Evolutionary conservation across 148 eudicot species (phyloP).

Genomic region (Persicaria tinctoria): DNA sequence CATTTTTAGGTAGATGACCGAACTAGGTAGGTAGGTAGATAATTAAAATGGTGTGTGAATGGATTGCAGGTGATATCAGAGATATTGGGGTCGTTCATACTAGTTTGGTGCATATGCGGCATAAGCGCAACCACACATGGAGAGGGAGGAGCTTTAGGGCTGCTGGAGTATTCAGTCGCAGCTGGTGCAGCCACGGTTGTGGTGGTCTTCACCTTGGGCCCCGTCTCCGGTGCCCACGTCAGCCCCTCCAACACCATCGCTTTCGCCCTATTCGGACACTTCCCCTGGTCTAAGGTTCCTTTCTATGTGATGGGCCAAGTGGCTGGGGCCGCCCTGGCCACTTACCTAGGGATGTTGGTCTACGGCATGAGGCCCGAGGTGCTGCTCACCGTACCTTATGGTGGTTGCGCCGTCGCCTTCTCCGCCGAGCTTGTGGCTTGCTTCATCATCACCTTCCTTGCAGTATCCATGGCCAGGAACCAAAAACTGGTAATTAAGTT

Average conservation of each 20-base stretch:
- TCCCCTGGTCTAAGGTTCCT: conserved; percentile 89
- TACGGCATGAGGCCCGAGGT: conserved; percentile 50
- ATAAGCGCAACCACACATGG: conserved; percentile 48
- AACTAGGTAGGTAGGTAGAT: background rate
- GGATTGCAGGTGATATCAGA: conserved; percentile 2
- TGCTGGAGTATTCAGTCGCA: conserved; percentile 60
- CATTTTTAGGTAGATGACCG: background rate
- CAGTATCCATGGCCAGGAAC: conserved; percentile 52
- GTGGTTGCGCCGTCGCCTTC: conserved; percentile 46
- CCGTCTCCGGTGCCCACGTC: conserved; percentile 82
- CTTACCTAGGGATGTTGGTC: conserved; percentile 44
- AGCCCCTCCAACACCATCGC: conserved; percentile 86
- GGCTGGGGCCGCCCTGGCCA: conserved; percentile 54
- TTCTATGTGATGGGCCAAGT: conserved; percentile 63
- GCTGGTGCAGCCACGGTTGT: conserved; percentile 54
- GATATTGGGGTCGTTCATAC: conserved; percentile 3
- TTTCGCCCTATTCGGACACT: conserved; percentile 64
- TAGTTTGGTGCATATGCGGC: conserved; percentile 36
- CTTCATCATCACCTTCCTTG: conserved; percentile 56
- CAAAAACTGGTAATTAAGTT: conserved; percentile 33
- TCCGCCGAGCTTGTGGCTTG: conserved; percentile 73
- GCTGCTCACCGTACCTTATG: conserved; percentile 50
- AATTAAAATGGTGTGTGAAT: background rate
- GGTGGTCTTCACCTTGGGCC: conserved; percentile 48
- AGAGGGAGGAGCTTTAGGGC: conserved; percentile 31